phyloP scores from a whole-genome alignment of 2,329 filamentous ascomycete species.

The Plenodomus tracheiphilus region DNA sequence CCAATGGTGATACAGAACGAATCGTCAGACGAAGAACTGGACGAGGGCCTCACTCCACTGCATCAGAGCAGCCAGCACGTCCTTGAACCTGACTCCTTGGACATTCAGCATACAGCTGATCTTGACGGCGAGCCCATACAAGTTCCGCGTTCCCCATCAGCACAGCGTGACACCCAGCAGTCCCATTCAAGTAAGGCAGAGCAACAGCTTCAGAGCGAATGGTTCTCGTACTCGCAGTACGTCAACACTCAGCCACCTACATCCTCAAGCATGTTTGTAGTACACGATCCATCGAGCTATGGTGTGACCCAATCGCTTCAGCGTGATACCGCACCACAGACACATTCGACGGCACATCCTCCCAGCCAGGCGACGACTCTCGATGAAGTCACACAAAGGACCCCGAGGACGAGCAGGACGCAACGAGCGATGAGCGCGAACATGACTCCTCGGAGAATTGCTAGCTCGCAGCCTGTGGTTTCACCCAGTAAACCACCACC shows the following conservation, averaged over 20 bases:
- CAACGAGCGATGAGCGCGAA: constrained; percentile 17
- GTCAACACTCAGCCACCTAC: constrained; percentile 12
- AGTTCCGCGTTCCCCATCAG: constrained; percentile 25
- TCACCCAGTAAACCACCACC: constrained; percentile 34
- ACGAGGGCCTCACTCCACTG: constrained; percentile 6
- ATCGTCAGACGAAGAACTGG: constrained; percentile 20
- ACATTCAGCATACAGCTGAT: constrained; percentile 15
- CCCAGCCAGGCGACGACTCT: constrained; percentile 42
- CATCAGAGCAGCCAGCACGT: not conserved
- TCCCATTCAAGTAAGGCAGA: constrained; percentile 40
- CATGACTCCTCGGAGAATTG: constrained; percentile 27
- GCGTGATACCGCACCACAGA: not conserved
- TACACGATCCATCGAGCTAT: constrained; percentile 32
- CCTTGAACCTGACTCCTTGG: constrained; percentile 1
- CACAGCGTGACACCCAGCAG: constrained; percentile 24
- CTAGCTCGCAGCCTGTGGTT: constrained; percentile 20
- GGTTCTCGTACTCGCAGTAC: constrained; percentile 39
- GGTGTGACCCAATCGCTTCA: constrained; percentile 14
- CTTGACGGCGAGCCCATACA: constrained; percentile 25
- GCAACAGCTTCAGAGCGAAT: constrained; percentile 37
- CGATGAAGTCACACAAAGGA: constrained; percentile 30
- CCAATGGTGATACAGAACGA: constrained; percentile 31
- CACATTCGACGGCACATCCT: constrained; percentile 6
- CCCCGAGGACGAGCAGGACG: constrained; percentile 19
- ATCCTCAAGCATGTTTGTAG: constrained; percentile 35